Conservation (phyloP, 331 rosid genomes). For the Rhamnella rubrinervis region DNA sequence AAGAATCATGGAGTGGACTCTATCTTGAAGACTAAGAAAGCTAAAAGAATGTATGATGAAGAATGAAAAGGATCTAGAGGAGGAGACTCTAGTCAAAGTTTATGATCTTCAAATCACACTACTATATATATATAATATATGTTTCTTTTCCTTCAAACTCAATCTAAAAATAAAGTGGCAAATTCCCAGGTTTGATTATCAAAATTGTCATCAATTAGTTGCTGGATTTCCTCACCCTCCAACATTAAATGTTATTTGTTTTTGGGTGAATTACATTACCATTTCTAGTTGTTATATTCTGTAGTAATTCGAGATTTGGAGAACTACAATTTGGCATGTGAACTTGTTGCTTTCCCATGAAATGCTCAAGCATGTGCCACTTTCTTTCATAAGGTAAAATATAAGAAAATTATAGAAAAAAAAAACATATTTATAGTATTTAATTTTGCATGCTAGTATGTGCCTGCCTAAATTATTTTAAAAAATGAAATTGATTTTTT, state of each 20-base stretch:
- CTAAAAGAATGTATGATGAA: not conserved
- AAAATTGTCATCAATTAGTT: constrained; percentile 10
- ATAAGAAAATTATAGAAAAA: too few species aligned
- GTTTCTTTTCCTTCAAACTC: not conserved
- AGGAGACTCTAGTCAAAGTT: constrained; percentile 22
- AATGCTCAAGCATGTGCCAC: constrained; percentile 6
- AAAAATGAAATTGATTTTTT: too few species aligned
- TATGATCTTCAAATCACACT: constrained; percentile 15
- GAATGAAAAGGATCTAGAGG: constrained; percentile 8
- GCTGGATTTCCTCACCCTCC: constrained; percentile 23
- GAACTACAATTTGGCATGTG: constrained; percentile 19
- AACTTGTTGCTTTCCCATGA: not conserved
- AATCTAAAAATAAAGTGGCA: constrained; percentile 18
- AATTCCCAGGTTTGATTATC: constrained; percentile 21
- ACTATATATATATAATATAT: not conserved
- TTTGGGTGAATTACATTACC: not conserved
- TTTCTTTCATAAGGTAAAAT: too few species aligned
- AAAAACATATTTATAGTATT: too few species aligned
- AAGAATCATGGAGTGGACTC: not conserved
- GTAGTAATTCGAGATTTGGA: constrained; percentile 31
- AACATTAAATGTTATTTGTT: constrained; percentile 10
- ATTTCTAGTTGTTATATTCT: constrained; percentile 11
- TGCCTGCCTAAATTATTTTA: too few species aligned
- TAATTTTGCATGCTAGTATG: too few species aligned
- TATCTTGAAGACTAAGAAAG: not conserved